Evolutionary conservation across 345 rosid species (phyloP).

Genomic region (Arabis hirsuta): DNA sequence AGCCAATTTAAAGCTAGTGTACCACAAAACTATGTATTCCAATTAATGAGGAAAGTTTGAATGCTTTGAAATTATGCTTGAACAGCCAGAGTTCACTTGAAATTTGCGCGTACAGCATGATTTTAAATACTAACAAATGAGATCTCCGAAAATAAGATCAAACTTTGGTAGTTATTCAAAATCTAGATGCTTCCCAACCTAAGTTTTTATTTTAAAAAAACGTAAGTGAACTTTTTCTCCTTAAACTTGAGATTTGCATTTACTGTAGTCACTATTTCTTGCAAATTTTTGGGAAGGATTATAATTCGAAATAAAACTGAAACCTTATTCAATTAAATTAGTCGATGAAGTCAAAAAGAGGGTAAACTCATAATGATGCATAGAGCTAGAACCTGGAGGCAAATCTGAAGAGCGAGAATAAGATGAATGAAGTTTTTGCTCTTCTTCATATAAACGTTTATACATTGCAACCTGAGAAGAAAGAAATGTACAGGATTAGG

Average conservation of each 20-base stretch:
- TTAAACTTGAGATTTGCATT: not conserved
- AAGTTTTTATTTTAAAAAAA: not conserved
- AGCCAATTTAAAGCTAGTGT: constrained; percentile 7
- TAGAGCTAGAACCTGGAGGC: constrained; percentile 59
- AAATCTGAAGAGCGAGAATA: constrained; percentile 48
- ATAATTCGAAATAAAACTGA: constrained; percentile 24
- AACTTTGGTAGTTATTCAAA: constrained; percentile 17
- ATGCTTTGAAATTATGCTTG: not conserved
- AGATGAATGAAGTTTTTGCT: constrained; percentile 66
- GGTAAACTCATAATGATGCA: constrained; percentile 13
- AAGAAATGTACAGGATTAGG: constrained; percentile 15
- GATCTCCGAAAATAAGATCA: constrained; percentile 1
- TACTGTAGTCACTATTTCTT: constrained; percentile 5
- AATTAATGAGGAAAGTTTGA: constrained; percentile 13
- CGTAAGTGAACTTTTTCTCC: not conserved
- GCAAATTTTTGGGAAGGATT: constrained; percentile 21
- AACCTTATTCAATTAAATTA: constrained; percentile 14
- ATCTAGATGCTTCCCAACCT: constrained; percentile 21
- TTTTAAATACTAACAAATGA: constrained; percentile 8
- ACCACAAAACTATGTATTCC: constrained; percentile 18
- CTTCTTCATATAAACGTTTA: constrained; percentile 90
- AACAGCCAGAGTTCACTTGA: constrained; percentile 15
- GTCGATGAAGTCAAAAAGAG: constrained; percentile 16
- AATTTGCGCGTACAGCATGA: not conserved
- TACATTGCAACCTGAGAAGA: constrained; percentile 84